Evolutionary conservation across 306 rosid species (phyloP).

Genomic region (Carpinus fangiana): DNA sequence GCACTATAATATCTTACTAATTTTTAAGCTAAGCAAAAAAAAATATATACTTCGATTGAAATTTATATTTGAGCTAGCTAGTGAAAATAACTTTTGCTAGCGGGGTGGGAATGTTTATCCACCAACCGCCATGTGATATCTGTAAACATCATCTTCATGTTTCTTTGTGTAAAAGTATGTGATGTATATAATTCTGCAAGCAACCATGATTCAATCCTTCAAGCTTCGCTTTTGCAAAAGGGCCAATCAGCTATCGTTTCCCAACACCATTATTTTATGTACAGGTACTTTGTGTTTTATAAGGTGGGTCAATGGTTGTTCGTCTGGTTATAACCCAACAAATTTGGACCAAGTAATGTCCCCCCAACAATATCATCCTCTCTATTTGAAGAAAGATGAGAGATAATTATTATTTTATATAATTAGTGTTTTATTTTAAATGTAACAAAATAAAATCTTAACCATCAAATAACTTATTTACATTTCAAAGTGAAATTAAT

Average conservation of each 20-base stretch:
- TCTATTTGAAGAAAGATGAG: too few species aligned
- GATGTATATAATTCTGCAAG: not conserved
- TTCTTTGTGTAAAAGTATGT: slow-evolving; percentile 10
- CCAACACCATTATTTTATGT: not conserved
- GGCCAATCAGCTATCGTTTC: not conserved
- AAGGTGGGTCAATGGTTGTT: not conserved
- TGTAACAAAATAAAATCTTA: too few species aligned
- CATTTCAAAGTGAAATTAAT: too few species aligned
- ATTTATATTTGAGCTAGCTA: too few species aligned
- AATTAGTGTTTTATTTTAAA: too few species aligned
- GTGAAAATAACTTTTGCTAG: too few species aligned
- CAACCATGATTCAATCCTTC: not conserved
- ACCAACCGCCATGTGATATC: not conserved
- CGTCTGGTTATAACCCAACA: not conserved
- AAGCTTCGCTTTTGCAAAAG: not conserved
- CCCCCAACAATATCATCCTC: not conserved
- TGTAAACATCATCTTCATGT: not conserved
- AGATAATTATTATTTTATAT: too few species aligned
- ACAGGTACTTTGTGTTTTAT: not conserved
- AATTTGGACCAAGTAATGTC: not conserved
- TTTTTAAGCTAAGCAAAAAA: too few species aligned
- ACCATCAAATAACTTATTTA: too few species aligned
- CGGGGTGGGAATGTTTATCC: not conserved
- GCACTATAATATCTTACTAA: too few species aligned
- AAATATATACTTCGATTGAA: too few species aligned